Evolutionary conservation across 2,329 filamentous ascomycete genomes (phyloP).

Genomic region (Ceratocystiopsis minuta): DNA sequence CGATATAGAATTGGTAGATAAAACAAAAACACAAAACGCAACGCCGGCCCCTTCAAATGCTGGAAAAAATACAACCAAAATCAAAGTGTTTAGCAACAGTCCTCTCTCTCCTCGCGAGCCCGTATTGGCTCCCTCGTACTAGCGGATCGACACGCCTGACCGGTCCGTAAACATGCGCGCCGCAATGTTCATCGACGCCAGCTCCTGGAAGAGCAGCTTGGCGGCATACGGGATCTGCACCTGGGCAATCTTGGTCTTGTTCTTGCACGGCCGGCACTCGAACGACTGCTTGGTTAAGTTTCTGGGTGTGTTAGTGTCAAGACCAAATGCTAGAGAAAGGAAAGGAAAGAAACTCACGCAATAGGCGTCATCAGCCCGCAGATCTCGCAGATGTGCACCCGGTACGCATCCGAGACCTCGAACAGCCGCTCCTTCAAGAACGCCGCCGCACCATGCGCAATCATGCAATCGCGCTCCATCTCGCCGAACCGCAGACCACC

Average conservation of each 20-base stretch:
- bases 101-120: no score
- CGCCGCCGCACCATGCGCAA: constrained; percentile 91
- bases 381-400: constrained; percentile 96
- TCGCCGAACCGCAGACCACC: constrained; percentile 98
- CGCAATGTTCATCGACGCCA: constrained; percentile 96
- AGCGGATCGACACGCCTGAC: constrained; percentile 56
- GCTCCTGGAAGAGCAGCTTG: constrained; percentile 94
- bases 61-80: no score
- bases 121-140: constrained; percentile 4
- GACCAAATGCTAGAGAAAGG: neutral
- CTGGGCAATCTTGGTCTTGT: constrained; percentile 97
- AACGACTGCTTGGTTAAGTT: constrained; percentile 92
- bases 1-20: neutral
- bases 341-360: constrained; percentile 49
- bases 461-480: constrained; percentile 99
- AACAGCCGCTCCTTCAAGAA: constrained; percentile 97
- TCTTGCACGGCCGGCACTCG: constrained; percentile 93
- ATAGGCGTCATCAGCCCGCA: constrained; percentile 98
- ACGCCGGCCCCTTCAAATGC: neutral
- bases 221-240: constrained; percentile 96
- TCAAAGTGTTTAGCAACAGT: no score
- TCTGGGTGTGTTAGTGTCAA: constrained; percentile 28
- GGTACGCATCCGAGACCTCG: constrained; percentile 93
- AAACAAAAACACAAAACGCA: neutral
- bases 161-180: constrained; percentile 89